These are phyloP conservation scores for Populus euphratica DNA, from an alignment of 345 rosid species.

Conservation along the genomic window DNA sequence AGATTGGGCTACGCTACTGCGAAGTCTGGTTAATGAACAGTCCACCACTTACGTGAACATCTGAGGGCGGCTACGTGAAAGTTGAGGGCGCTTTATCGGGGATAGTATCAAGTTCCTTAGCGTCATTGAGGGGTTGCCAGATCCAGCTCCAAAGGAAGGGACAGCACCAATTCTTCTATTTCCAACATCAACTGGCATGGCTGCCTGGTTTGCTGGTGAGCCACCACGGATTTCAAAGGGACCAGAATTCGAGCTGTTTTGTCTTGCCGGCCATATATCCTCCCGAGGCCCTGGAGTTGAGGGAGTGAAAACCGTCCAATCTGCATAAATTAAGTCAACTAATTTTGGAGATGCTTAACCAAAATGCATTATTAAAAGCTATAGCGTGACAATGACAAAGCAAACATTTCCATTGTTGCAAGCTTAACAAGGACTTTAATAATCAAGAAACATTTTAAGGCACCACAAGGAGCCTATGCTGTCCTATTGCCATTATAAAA, in stretches of 20 bases:
- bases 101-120: constrained; percentile 84
- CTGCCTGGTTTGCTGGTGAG: constrained; percentile 54
- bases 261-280: constrained; percentile 88
- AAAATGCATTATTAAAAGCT: constrained; percentile 14
- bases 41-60: constrained; percentile 62
- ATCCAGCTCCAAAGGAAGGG: constrained; percentile 46
- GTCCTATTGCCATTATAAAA: constrained; percentile 5
- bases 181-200: constrained; percentile 53
- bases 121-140: constrained; percentile 65
- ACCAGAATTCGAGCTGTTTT: constrained; percentile 64
- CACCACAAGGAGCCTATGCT: background rate
- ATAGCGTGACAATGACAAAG: background rate
- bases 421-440: background rate
- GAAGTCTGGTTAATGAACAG: background rate
- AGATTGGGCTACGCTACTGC: background rate
- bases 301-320: constrained; percentile 74
- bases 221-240: constrained; percentile 60
- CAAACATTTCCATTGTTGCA: constrained; percentile 5
- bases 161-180: constrained; percentile 51
- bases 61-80: constrained; percentile 64
- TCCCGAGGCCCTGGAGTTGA: constrained; percentile 94
- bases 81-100: constrained; percentile 91
- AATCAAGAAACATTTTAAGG: background rate
- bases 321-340: constrained; percentile 84
- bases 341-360: constrained; percentile 48